A percentile compares a stretch with the other conserved stretches of the same genome.
Evolutionary conservation across 108 stramenopile species (phyloP).

Genomic region (Skeletonema grethae): DNA sequence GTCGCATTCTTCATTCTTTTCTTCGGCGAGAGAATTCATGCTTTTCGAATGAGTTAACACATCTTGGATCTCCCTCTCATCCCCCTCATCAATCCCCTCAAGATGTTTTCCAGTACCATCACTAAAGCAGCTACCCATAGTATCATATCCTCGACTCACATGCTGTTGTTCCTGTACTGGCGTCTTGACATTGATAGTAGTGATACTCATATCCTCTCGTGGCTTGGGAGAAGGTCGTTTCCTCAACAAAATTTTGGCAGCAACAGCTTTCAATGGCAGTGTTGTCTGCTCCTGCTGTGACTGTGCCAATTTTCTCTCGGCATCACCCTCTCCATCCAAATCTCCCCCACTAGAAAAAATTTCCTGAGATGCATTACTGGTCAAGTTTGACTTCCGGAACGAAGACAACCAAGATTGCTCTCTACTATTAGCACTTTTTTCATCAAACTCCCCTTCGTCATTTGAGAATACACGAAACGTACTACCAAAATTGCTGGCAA

Average conservation of each 20-base stretch:
- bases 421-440: too few relatives aligned
- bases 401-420: too few relatives aligned
- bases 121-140: neutral
- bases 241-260: neutral
- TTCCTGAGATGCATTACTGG: too few relatives aligned
- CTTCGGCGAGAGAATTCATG: neutral
- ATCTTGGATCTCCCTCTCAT: neutral
- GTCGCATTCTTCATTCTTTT: neutral
- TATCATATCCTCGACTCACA: neutral
- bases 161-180: neutral
- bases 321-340: too few relatives aligned
- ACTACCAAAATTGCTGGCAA: too few relatives aligned
- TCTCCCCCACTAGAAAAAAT: too few relatives aligned
- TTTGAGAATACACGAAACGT: too few relatives aligned
- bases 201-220: neutral
- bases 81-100: neutral
- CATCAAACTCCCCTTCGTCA: too few relatives aligned
- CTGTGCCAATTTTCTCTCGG: too few relatives aligned
- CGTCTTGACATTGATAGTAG: neutral
- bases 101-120: neutral
- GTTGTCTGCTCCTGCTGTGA: neutral
- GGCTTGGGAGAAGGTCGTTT: neutral
- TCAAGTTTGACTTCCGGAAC: too few relatives aligned
- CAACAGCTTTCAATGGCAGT: neutral
- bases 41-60: too few relatives aligned